Percentiles rank a stretch among this genome's conserved stretches.
These are phyloP conservation scores for Tetrapyrgos nigripes DNA, from an alignment of 1,284 basidiomycete genomes.

Conservation along the genomic window DNA sequence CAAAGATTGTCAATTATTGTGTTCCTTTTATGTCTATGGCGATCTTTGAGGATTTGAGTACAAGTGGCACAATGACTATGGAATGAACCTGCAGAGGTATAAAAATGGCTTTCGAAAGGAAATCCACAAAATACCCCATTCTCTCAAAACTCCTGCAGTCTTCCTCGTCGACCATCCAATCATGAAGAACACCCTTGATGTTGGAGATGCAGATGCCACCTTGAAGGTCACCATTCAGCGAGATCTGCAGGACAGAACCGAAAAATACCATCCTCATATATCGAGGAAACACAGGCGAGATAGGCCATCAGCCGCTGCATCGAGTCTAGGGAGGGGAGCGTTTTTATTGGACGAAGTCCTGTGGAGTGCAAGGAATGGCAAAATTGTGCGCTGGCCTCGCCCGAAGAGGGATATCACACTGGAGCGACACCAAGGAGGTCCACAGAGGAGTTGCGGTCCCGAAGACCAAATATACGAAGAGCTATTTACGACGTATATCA, in stretches of 20 bases:
- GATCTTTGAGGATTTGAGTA: no score
- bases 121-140: no score
- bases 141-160: no score
- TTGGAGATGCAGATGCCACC: background rate
- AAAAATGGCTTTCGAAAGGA: no score
- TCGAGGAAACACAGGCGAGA: conserved; percentile 2
- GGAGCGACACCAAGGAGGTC: no score
- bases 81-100: no score
- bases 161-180: background rate
- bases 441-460: no score
- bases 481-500: conserved; percentile 49
- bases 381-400: conserved; percentile 4
- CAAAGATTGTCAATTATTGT: no score
- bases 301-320: background rate
- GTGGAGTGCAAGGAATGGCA: background rate
- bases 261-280: conserved; percentile 10
- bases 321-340: conserved; percentile 2
- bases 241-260: conserved; percentile 3
- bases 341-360: conserved; percentile 11
- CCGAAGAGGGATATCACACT: background rate
- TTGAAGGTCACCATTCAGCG: background rate
- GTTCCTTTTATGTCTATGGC: no score
- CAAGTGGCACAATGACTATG: no score
- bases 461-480: conserved; percentile 25
- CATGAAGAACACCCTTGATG: background rate